Evolutionary conservation across 768 basidiomycete genomes (phyloP), one percentile per base, ranked within the genome.

Genomic region (Russula virescens): DNA sequence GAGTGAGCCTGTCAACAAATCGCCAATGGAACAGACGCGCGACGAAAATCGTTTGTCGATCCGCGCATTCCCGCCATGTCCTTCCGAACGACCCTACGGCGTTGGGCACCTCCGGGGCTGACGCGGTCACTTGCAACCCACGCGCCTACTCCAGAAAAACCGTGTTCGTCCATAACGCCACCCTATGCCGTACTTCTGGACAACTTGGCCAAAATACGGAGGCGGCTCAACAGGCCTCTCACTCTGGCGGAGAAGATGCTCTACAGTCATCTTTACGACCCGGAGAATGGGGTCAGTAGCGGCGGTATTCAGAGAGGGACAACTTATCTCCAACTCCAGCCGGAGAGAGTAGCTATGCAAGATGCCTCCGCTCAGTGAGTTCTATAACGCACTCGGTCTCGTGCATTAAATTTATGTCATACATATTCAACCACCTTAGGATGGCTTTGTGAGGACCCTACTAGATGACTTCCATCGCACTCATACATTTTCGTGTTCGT

Each of bases 181-280:
- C 92, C 94, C 14, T 98, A 97, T 75, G 64, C 81, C 2, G 73
- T 75, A 45, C 79, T 98, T 42, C 79, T 90, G 38, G 70, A 80
- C 68, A 94, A 88, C 53, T 82, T 97, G 60, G 77, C 82, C 57
- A 75, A 75, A 56, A 91, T 93, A 57, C 84, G 89, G 48, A 72
- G 80, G 58, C 75, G 89, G 49, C 80, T 98, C 60, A 76, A 79
- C 68, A 79, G 87, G 58, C 95, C 94, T 42, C 77, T 99, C 58
- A 93, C 94, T 2, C 80, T 99, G n/a, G 89, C 95, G 23, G 97
- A 99, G 76, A 99, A 99, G 80, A 95, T 98, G 47, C 80, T 99
- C 34, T 98, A 97, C 76, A 88, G 91, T 69, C 97, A 99, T 75
- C 77, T 98, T 58, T 75, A 83, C 65, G 83, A 96, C 68, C 91